Evolutionary conservation across 2,329 filamentous ascomycete genomes (phyloP), one percentile per base, ranked within the genome.

Genomic region (Teratosphaeria epicoccoides): DNA sequence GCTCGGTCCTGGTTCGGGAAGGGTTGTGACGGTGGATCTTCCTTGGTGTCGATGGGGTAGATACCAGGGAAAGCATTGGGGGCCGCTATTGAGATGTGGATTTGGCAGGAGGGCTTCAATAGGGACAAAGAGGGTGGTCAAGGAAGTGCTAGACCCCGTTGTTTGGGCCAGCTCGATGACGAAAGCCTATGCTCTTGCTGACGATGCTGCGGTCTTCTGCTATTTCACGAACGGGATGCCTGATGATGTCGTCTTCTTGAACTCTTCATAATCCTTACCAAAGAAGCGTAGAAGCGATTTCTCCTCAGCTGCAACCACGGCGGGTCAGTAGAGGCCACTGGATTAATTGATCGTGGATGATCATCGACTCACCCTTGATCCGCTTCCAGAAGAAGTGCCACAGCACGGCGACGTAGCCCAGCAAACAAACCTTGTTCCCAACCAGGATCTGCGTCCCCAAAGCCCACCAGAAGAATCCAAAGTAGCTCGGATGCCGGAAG

Each of bases 391-490:
- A 98, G 68, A 98, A 98, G 54, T 73, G 76, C 88, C 88, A 96
- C 59, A 98, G 69, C 14, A 94, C 85, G 6, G 77, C 67, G 0
- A 80, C 71, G 72, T 95, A 97, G 1, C 71, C 85, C 6, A 83
- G 59, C 52, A 94, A 81, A 66, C 88, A 95, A 2, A 95, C 58
- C 7, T 79, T 71, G 70, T 98, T 98, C 17, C 91, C 91, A 57
- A 96, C 76, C 50, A 95, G 81, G 43, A 97, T 65, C 74, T 98
- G 93, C 11, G 90, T 95, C 4, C 93, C 93, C n/a, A 97, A 65
- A 0, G 87, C 88, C 91, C 91, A 98, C 83, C 89, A 97, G 70
- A 95, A 98, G 73, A 96, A 98, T 3, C 91, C 93, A 73, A 97
- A 96, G 71, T 98, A 98, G 53, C 85, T 86, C 11, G 93, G 93